phyloP scores from a whole-genome alignment of 768 basidiomycete species.

The Strobilomyces dryophilus region DNA sequence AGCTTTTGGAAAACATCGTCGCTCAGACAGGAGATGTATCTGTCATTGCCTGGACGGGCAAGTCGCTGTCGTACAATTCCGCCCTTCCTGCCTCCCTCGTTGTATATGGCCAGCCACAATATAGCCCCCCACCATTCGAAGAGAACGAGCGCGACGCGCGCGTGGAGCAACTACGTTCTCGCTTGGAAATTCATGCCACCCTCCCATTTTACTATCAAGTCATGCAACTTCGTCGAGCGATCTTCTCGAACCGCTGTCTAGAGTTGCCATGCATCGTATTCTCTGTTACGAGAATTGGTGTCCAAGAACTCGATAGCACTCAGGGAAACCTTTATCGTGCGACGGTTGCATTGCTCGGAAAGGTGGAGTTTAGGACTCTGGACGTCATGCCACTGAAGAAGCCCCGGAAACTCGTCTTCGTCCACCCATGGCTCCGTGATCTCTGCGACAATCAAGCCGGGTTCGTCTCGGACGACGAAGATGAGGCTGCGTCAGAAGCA shows the following conservation, averaged over 20 bases:
- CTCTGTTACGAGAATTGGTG: background rate
- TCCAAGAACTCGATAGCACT: background rate
- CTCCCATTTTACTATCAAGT: no score
- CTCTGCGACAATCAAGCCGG: background rate
- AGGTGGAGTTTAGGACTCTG: background rate
- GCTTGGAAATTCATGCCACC: no score
- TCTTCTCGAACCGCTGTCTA: no score
- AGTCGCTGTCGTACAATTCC: no score
- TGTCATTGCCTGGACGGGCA: no score
- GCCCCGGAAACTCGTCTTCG: background rate
- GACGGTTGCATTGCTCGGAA: background rate
- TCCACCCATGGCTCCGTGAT: slow-evolving; percentile 9
- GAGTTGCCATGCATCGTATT: background rate
- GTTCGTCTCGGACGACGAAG: background rate
- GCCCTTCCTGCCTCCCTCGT: background rate
- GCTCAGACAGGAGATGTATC: background rate
- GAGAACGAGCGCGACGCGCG: background rate
- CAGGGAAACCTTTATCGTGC: background rate
- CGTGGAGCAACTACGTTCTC: background rate
- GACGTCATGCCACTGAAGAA: background rate
- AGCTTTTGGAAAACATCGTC: background rate
- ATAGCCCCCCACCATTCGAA: background rate
- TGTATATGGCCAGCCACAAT: background rate
- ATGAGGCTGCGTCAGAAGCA: no score
- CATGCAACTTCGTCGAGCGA: no score